Conservation (phyloP, 306 rosid genomes). For the Prunus kanzakura region DNA sequence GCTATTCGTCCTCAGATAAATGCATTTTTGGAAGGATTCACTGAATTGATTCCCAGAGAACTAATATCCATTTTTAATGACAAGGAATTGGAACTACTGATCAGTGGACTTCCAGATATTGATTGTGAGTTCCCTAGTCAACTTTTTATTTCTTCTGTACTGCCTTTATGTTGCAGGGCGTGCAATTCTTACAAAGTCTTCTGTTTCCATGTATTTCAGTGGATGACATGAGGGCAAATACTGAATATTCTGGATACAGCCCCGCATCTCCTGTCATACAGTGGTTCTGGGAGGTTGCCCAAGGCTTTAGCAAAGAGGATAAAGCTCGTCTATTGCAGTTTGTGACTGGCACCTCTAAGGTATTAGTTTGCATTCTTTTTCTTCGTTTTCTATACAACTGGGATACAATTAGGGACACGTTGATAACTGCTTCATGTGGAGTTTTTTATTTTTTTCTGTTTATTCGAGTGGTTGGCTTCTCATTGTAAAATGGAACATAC, state of each 20-base stretch:
- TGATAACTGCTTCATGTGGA: not conserved
- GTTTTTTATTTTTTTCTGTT: no score
- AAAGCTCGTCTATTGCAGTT: conserved; percentile 98
- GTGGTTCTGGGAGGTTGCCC: conserved; percentile 98
- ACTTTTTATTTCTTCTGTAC: not conserved
- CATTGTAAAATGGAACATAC: no score
- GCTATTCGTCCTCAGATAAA: conserved; percentile 95
- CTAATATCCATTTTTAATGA: conserved; percentile 86
- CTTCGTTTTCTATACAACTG: not conserved
- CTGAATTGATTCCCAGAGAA: conserved; percentile 63
- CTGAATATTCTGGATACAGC: conserved; percentile 92
- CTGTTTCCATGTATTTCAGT: conserved; percentile 46
- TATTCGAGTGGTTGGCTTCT: not conserved
- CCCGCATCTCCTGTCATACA: conserved; percentile 79
- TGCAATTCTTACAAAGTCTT: conserved; percentile 20
- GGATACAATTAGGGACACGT: not conserved
- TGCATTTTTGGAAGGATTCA: conserved; percentile 89
- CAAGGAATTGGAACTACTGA: conserved; percentile 86
- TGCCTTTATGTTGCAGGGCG: conserved; percentile 3
- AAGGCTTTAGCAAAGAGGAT: conserved; percentile 91
- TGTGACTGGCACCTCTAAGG: conserved; percentile 99
- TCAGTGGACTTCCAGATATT: conserved; percentile 96
- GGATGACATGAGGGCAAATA: conserved; percentile 97
- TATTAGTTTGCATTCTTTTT: conserved; percentile 20
- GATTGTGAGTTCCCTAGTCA: conserved; percentile 56